Conservation (phyloP, 1,284 basidiomycete species). For the Cutaneotrichosporon mucoides region DNA sequence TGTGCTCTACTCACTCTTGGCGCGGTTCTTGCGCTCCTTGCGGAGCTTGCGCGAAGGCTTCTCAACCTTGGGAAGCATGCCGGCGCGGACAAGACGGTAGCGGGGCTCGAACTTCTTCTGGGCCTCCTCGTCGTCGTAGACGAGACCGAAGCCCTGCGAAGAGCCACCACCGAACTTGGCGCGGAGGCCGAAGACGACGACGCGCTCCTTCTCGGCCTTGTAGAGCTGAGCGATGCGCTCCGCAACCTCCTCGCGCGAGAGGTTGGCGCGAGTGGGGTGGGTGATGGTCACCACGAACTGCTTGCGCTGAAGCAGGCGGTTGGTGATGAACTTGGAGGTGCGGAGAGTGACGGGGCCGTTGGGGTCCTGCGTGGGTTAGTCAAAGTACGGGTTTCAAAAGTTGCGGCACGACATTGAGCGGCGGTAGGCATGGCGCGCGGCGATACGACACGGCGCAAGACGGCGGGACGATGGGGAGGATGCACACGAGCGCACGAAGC, state of each 20-base stretch:
- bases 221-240: slow-evolving; percentile 81
- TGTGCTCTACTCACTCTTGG: slow-evolving; percentile 65
- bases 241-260: slow-evolving; percentile 86
- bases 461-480: too few species aligned
- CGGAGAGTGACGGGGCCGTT: slow-evolving; percentile 92
- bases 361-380: slow-evolving; percentile 56
- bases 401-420: too few species aligned
- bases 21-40: slow-evolving; percentile 99
- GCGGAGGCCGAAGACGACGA: slow-evolving; percentile 63
- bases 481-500: too few species aligned
- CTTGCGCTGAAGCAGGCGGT: slow-evolving; percentile 88
- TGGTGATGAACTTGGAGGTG: slow-evolving; percentile 99
- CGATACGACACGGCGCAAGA: too few species aligned
- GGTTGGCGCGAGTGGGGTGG: slow-evolving; percentile 92
- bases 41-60: slow-evolving; percentile 95
- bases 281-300: slow-evolving; percentile 90
- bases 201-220: slow-evolving; percentile 61
- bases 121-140: slow-evolving; percentile 93
- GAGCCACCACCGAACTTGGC: slow-evolving; percentile 98
- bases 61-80: slow-evolving; percentile 76
- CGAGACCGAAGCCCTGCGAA: slow-evolving; percentile 94
- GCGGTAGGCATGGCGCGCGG: too few species aligned
- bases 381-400: neutral
- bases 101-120: slow-evolving; percentile 98
- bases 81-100: slow-evolving; percentile 82